Evolutionary conservation across 148 eudicot genomes (phyloP).

Genomic region (Camellia sinensis): DNA sequence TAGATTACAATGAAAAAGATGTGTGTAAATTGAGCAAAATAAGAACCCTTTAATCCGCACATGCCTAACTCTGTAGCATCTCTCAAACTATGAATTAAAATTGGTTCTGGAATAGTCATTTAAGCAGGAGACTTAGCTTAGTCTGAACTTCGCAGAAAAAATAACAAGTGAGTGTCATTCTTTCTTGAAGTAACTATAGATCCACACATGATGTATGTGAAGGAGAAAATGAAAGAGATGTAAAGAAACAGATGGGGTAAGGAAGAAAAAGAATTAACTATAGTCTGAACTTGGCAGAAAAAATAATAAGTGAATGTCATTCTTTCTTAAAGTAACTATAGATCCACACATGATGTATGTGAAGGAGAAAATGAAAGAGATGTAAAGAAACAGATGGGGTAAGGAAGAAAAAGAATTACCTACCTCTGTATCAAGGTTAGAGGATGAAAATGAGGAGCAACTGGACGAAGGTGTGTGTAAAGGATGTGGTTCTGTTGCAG

Average conservation of each 20-base stretch:
- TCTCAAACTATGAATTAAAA: no score
- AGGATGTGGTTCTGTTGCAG: conserved; percentile 13
- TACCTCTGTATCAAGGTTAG: conserved; percentile 72
- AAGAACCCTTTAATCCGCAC: no score
- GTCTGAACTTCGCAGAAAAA: no score
- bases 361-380: background rate
- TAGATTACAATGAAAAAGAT: no score
- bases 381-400: background rate
- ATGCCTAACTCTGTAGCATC: no score
- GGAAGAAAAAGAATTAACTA: no score
- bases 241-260: background rate
- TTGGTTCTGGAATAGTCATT: no score
- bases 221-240: background rate
- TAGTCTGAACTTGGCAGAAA: background rate
- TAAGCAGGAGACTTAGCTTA: no score
- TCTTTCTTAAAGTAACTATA: background rate
- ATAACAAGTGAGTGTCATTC: background rate
- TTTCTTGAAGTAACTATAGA: conserved; percentile 1
- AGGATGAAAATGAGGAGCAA: conserved; percentile 60
- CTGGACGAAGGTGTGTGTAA: conserved; percentile 35
- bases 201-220: background rate
- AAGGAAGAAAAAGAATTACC: background rate
- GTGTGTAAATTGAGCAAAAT: background rate
- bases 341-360: background rate
- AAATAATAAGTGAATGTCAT: background rate